A percentile compares a stretch with the other conserved stretches of the same genome.
Conservation (phyloP, 2,329 filamentous ascomycete genomes). For the Cylindrodendrum hubeiense region DNA sequence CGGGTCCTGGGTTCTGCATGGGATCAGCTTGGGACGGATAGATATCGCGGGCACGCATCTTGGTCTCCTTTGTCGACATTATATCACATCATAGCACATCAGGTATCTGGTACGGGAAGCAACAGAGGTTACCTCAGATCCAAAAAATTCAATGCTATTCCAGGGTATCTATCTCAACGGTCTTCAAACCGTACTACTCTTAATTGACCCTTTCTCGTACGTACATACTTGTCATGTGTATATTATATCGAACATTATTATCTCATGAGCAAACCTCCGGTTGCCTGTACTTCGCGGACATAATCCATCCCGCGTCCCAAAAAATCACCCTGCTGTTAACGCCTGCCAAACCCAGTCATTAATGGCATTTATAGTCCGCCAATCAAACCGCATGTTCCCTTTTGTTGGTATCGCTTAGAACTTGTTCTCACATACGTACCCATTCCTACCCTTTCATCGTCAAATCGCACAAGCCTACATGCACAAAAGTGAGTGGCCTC, state of each 20-base stretch:
- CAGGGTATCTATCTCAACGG: neutral
- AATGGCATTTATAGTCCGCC: neutral
- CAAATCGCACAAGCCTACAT: neutral
- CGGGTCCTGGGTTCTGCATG: slow-evolving; percentile 23
- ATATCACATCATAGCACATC: slow-evolving; percentile 13
- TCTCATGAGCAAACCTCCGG: neutral
- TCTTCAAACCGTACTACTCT: neutral
- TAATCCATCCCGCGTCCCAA: neutral
- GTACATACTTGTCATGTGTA: neutral
- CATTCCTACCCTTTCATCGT: neutral
- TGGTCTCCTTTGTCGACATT: slow-evolving; percentile 28
- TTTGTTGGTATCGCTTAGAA: neutral
- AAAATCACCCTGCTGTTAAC: neutral
- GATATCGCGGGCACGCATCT: slow-evolving; percentile 31
- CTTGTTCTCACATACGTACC: neutral
- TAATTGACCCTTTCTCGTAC: neutral
- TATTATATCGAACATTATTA: neutral
- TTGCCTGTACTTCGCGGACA: neutral
- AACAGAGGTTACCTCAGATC: slow-evolving; percentile 17
- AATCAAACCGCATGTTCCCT: neutral
- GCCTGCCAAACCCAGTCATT: neutral
- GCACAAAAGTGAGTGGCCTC: neutral
- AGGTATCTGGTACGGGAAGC: slow-evolving; percentile 18
- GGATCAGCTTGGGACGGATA: slow-evolving; percentile 24
- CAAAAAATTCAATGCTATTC: slow-evolving; percentile 14